Conservation (phyloP, 2,329 filamentous ascomycete species). For the Furcasterigmium sp. region DNA sequence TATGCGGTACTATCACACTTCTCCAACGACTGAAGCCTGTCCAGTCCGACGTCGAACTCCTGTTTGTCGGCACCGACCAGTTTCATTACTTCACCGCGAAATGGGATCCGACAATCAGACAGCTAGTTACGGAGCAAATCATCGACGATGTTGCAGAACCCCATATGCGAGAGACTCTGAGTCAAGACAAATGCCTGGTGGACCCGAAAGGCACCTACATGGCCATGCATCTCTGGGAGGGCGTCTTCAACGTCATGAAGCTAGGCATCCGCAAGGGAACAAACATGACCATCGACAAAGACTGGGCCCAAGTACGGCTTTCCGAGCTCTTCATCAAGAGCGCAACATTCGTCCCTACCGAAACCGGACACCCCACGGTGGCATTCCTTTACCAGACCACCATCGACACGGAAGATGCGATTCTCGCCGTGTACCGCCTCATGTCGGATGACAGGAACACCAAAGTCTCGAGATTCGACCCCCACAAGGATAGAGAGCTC, state of each 20-base stretch:
- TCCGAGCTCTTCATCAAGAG: conserved; percentile 56
- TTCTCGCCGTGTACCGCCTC: conserved; percentile 54
- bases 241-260: conserved; percentile 50
- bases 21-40: conserved; percentile 74
- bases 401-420: conserved; percentile 45
- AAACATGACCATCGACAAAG: conserved; percentile 34
- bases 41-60: conserved; percentile 64
- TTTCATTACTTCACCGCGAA: conserved; percentile 85
- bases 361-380: conserved; percentile 52
- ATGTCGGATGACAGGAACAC: conserved; percentile 53
- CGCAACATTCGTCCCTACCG: conserved; percentile 51
- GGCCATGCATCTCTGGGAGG: conserved; percentile 56
- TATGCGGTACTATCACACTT: conserved; percentile 85
- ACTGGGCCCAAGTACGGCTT: conserved; percentile 50
- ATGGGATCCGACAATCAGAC: conserved; percentile 61
- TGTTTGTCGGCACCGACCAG: conserved; percentile 88
- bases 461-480: conserved; percentile 49
- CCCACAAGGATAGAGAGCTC: conserved; percentile 48
- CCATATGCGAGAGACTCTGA: conserved; percentile 71
- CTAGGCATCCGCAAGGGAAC: conserved; percentile 40
- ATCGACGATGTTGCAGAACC: conserved; percentile 51
- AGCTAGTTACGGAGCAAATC: conserved; percentile 45
- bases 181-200: conserved; percentile 75
- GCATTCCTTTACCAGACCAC: conserved; percentile 54
- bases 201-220: conserved; percentile 68